Evolutionary conservation across 257 asterid genomes (phyloP).

Genomic region (Cordia subcordata): DNA sequence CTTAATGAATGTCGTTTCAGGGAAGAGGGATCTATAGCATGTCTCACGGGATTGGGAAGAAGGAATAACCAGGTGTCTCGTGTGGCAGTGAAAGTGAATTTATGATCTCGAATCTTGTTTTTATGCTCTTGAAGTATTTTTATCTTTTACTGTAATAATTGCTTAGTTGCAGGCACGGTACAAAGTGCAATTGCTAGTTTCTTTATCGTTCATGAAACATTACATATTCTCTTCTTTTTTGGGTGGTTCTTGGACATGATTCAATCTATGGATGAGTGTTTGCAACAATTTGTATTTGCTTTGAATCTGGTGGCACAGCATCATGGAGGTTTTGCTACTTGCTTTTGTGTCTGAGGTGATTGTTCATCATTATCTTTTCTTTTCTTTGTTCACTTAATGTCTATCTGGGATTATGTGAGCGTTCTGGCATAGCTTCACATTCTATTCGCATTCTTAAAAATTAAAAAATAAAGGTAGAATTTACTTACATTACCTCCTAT

Average conservation of each 20-base stretch:
- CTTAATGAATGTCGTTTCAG: slow-evolving; percentile 27
- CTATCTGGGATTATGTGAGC: too few relatives aligned
- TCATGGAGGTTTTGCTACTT: too few relatives aligned
- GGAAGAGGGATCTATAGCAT: slow-evolving; percentile 69
- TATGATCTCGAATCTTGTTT: not conserved
- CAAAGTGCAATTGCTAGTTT: not conserved
- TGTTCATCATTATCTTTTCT: too few relatives aligned
- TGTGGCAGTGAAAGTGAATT: not conserved
- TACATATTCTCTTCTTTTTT: not conserved
- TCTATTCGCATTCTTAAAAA: too few relatives aligned
- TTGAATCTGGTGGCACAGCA: not conserved
- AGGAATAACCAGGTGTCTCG: slow-evolving; percentile 44
- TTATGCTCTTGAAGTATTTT: not conserved
- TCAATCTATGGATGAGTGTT: not conserved
- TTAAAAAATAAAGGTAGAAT: too few relatives aligned
- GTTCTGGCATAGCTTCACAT: too few relatives aligned
- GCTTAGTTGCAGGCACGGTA: not conserved
- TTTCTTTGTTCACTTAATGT: too few relatives aligned
- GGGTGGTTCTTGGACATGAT: not conserved
- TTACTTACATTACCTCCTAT: too few relatives aligned
- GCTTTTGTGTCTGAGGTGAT: too few relatives aligned
- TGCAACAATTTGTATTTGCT: not conserved
- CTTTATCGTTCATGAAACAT: not conserved
- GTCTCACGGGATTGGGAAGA: slow-evolving; percentile 86
- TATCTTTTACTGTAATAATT: slow-evolving; percentile 10